These are phyloP conservation scores for Priceomyces haplophilus DNA, from an alignment of 805 yeast species.

Conservation along the genomic window DNA sequence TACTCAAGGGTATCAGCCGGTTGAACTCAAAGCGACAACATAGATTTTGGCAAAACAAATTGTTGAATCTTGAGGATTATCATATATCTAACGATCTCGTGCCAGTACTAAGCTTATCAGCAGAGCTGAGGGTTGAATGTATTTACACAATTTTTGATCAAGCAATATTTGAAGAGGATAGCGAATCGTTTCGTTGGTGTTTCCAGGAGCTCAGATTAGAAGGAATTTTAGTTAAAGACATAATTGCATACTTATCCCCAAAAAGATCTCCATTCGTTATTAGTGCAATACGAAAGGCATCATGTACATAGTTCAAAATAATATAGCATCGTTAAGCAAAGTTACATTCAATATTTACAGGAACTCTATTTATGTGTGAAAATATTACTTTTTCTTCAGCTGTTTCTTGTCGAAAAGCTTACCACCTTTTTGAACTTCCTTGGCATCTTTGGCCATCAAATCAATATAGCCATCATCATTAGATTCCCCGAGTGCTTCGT, in stretches of 20 bases:
- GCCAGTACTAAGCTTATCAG: slow-evolving; percentile 13
- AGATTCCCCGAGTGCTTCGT: slow-evolving; percentile 13
- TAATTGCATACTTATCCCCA: slow-evolving; percentile 5
- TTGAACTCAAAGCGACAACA: neutral
- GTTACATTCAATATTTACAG: slow-evolving; percentile 8
- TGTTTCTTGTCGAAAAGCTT: slow-evolving; percentile 47
- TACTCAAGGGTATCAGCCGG: slow-evolving; percentile 3
- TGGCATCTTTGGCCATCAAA: slow-evolving; percentile 55
- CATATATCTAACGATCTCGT: slow-evolving; percentile 18
- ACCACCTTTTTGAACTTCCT: slow-evolving; percentile 57
- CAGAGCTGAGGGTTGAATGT: slow-evolving; percentile 15
- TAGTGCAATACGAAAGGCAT: neutral
- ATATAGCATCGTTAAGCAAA: slow-evolving; percentile 2
- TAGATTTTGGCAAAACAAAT: neutral
- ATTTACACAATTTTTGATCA: slow-evolving; percentile 19
- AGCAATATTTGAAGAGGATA: slow-evolving; percentile 24
- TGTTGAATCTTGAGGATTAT: slow-evolving; percentile 17
- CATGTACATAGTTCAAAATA: neutral
- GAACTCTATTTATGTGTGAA: slow-evolving; percentile 1
- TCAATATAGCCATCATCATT: slow-evolving; percentile 52
- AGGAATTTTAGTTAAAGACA: slow-evolving; percentile 23
- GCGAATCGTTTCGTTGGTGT: slow-evolving; percentile 24
- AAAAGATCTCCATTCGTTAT: neutral
- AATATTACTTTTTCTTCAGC: slow-evolving; percentile 33
- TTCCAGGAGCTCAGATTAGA: slow-evolving; percentile 26